A percentile compares a stretch with the other conserved stretches of the same genome.
phyloP scores from a whole-genome alignment of 169 alveolate species.

The Plasmodium blacklocki region DNA sequence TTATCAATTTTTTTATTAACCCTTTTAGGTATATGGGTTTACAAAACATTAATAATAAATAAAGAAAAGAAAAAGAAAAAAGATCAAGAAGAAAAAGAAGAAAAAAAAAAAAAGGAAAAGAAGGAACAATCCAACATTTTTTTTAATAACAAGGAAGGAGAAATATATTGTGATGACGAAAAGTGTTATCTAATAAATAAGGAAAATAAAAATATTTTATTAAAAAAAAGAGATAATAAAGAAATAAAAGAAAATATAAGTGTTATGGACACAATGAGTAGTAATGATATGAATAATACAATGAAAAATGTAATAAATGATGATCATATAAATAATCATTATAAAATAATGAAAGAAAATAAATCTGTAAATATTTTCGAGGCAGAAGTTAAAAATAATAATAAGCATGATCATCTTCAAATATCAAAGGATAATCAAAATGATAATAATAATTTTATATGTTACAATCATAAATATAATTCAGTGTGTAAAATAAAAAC shows the following conservation, averaged over 20 bases:
- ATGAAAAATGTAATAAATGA: neutral
- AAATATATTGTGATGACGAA: constrained; percentile 16
- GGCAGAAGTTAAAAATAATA: neutral
- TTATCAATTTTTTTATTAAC: constrained; percentile 18
- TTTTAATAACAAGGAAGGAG: constrained; percentile 3
- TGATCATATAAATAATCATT: neutral
- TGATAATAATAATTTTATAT: no score
- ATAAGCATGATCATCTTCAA: neutral
- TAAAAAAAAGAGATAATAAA: neutral
- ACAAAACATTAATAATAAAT: constrained; percentile 13
- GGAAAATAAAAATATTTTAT: constrained; percentile 5
- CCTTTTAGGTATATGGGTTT: constrained; percentile 41
- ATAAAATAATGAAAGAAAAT: neutral
- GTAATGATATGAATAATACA: neutral
- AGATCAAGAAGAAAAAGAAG: neutral
- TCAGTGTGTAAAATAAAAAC: neutral
- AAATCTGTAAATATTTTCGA: neutral
- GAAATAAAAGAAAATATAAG: neutral
- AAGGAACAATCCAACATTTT: neutral
- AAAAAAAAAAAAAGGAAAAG: neutral
- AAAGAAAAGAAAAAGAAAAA: constrained; percentile 23
- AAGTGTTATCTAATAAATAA: constrained; percentile 23
- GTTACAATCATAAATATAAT: neutral
- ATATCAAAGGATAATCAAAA: neutral
- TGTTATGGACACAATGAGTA: neutral